Percentiles rank a stretch among this genome's conserved stretches.
These are phyloP conservation scores for Chrysanthemum seticuspe DNA, from an alignment of 129 eudicot genomes.

Conservation along the genomic window DNA sequence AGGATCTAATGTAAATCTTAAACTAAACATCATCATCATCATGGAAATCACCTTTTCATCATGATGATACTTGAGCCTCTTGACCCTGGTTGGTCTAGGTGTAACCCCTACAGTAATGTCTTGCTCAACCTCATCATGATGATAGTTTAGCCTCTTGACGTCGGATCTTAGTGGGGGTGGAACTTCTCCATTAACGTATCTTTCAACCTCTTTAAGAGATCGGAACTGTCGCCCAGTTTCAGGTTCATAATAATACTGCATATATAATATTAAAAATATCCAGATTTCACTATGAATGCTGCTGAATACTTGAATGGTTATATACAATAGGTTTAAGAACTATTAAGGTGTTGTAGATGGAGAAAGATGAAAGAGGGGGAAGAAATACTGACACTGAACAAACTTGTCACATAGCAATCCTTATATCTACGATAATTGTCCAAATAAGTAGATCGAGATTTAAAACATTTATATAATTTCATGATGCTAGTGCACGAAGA, in stretches of 20 bases:
- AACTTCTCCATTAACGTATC: slow-evolving; percentile 55
- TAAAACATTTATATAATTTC: too few relatives aligned
- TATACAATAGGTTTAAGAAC: neutral
- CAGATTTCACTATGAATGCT: neutral
- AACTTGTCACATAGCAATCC: neutral
- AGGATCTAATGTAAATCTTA: slow-evolving; percentile 7
- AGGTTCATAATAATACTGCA: slow-evolving; percentile 86
- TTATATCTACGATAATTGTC: neutral
- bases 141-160: slow-evolving; percentile 19
- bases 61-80: slow-evolving; percentile 18
- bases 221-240: slow-evolving; percentile 67
- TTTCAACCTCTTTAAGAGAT: slow-evolving; percentile 59
- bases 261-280: neutral
- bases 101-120: slow-evolving; percentile 50
- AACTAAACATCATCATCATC: slow-evolving; percentile 10
- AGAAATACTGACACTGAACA: neutral
- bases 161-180: slow-evolving; percentile 23
- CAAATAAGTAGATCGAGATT: neutral
- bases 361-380: neutral
- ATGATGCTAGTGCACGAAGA: neutral
- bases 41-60: slow-evolving; percentile 23
- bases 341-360: neutral
- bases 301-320: neutral
- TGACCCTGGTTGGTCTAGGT: slow-evolving; percentile 22
- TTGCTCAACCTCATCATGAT: slow-evolving; percentile 36